Conservation (phyloP, 306 rosid genomes). For the Cucurbita ficifolia region DNA sequence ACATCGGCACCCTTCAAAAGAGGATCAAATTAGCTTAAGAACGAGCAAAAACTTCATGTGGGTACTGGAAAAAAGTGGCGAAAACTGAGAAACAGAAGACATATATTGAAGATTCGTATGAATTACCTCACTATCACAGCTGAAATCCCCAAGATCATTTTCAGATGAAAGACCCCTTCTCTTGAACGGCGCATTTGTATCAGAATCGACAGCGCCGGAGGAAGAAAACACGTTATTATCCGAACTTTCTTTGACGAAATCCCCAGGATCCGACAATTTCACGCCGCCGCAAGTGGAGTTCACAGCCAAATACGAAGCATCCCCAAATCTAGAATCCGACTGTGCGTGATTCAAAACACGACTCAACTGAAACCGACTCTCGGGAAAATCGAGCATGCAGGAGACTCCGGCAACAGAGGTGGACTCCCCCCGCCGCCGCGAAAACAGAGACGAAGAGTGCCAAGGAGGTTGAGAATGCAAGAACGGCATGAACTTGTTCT, state of each 20-base stretch:
- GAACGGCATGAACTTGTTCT: constrained; percentile 11
- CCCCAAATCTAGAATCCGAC: neutral
- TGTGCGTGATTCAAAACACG: constrained; percentile 2
- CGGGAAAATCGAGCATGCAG: constrained; percentile 1
- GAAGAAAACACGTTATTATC: constrained; percentile 14
- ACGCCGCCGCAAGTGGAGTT: constrained; percentile 10
- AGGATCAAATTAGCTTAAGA: neutral
- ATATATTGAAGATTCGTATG: too few relatives aligned
- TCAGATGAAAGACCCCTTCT: constrained; percentile 23
- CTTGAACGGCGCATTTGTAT: constrained; percentile 17
- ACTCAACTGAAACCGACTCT: constrained; percentile 10
- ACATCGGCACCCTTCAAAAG: constrained; percentile 35
- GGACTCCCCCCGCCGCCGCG: neutral
- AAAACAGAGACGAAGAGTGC: neutral
- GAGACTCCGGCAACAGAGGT: neutral
- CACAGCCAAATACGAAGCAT: neutral
- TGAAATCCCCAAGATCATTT: constrained; percentile 28
- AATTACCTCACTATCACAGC: constrained; percentile 23
- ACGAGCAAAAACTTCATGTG: neutral
- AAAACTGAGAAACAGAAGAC: too few relatives aligned
- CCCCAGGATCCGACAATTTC: constrained; percentile 20
- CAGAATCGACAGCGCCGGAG: constrained; percentile 20
- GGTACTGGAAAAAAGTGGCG: neutral
- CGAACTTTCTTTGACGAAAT: constrained; percentile 12
- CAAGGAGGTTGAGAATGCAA: constrained; percentile 12